Evolutionary conservation across 83 land plant species (phyloP).

Genomic region (Larix sibirica): DNA sequence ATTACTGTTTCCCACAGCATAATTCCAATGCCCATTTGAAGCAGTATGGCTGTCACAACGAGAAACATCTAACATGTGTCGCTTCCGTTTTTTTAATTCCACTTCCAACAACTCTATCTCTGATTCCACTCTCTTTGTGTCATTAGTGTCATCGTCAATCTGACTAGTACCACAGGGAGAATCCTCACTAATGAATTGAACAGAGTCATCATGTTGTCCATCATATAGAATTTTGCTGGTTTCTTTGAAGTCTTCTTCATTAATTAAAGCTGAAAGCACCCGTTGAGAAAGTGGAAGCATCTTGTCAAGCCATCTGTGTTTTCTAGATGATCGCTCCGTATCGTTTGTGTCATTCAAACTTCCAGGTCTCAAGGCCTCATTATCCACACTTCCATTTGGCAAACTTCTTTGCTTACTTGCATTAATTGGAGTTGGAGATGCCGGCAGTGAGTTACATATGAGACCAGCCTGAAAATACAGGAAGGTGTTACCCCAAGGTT

Average conservation of each 20-base stretch:
- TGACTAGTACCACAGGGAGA: constrained; percentile 23
- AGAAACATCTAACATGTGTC: constrained; percentile 16
- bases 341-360: constrained; percentile 14
- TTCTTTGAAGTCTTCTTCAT: constrained; percentile 59
- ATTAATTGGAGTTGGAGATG: constrained; percentile 8
- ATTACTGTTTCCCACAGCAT: not conserved
- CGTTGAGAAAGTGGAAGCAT: constrained; percentile 80
- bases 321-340: constrained; percentile 29
- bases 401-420: constrained; percentile 18
- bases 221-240: not conserved
- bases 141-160: constrained; percentile 32
- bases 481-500: not conserved
- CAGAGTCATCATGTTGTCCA: constrained; percentile 20
- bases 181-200: constrained; percentile 21
- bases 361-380: constrained; percentile 20
- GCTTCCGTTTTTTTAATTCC: constrained; percentile 30
- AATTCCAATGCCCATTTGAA: constrained; percentile 41
- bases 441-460: not conserved
- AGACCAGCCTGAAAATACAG: constrained; percentile 17
- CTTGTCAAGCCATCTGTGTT: constrained; percentile 32
- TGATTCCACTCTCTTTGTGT: constrained; percentile 26
- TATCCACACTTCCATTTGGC: constrained; percentile 28
- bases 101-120: constrained; percentile 36
- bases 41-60: constrained; percentile 28
- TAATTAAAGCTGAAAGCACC: constrained; percentile 83